Evolutionary conservation across 75 land plant genomes (phyloP).

Genomic region (Pseudotsuga menziesii): DNA sequence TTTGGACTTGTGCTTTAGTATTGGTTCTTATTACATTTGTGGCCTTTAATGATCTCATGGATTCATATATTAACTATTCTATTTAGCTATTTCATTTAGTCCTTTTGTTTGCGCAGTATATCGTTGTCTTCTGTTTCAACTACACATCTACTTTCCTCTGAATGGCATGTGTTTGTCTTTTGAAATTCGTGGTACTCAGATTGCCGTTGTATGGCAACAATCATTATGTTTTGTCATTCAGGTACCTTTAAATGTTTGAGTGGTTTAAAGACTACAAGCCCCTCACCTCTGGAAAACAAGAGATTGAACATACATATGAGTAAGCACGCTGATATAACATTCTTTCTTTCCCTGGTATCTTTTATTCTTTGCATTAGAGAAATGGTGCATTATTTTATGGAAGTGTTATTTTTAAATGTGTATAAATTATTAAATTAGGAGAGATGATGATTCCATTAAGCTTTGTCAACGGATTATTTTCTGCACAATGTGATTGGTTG

Average conservation of each 20-base stretch:
- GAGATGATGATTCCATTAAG: not conserved
- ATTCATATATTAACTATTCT: not conserved
- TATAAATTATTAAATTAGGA: not conserved
- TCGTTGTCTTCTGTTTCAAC: not conserved
- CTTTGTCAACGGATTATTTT: not conserved
- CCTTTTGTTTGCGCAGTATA: not conserved
- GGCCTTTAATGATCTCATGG: not conserved
- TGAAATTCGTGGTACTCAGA: not conserved
- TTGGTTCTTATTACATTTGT: not conserved
- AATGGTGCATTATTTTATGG: not conserved
- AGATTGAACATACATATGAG: conserved; percentile 84
- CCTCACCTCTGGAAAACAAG: conserved; percentile 57
- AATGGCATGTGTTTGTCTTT: not conserved
- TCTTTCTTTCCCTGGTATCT: not conserved
- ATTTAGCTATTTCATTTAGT: not conserved
- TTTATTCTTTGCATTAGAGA: not conserved
- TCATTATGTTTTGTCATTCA: conserved; percentile 10
- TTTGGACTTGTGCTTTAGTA: no score
- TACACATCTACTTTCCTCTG: not conserved
- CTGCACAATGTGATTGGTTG: not conserved
- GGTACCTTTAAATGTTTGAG: conserved; percentile 83
- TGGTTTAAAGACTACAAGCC: conserved; percentile 94
- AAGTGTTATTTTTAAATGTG: not conserved
- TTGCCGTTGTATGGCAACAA: not conserved
- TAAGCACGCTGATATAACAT: conserved; percentile 26